Conservation (phyloP, 2,329 filamentous ascomycete species). For the Colletotrichum sansevieriae region DNA sequence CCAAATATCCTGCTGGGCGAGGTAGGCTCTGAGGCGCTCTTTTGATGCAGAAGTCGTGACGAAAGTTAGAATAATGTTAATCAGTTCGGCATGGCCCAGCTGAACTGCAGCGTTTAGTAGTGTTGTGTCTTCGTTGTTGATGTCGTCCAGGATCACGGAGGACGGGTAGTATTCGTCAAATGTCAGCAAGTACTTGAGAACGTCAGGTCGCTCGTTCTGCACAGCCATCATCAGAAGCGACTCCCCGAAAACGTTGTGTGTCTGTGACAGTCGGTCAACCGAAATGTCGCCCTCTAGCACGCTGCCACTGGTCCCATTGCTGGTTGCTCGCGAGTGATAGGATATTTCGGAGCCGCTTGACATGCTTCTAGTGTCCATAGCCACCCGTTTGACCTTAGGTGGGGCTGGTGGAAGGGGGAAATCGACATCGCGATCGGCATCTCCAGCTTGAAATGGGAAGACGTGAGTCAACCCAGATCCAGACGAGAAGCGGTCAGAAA, state of each 20-base stretch:
- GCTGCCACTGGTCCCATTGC: constrained; percentile 79
- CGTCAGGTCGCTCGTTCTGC: constrained; percentile 76
- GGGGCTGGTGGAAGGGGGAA: constrained; percentile 56
- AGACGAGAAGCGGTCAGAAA: constrained; percentile 65
- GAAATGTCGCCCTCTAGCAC: constrained; percentile 88
- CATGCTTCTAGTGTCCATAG: constrained; percentile 89
- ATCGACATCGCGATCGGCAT: constrained; percentile 46
- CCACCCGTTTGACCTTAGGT: constrained; percentile 78
- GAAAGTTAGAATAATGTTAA: constrained; percentile 81
- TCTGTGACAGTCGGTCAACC: constrained; percentile 81
- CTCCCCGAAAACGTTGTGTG: constrained; percentile 78
- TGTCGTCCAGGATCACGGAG: constrained; percentile 80
- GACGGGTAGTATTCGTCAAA: constrained; percentile 82
- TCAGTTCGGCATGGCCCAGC: constrained; percentile 79
- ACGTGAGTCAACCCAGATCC: constrained; percentile 81
- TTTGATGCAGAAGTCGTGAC: constrained; percentile 70
- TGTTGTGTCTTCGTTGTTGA: constrained; percentile 90
- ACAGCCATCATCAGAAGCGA: constrained; percentile 91
- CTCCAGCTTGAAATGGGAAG: constrained; percentile 81
- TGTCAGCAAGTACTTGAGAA: constrained; percentile 84
- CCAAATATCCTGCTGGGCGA: constrained; percentile 82
- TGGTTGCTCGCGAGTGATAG: constrained; percentile 83
- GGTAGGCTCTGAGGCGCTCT: constrained; percentile 73
- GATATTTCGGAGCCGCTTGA: constrained; percentile 90
- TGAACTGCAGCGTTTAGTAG: constrained; percentile 92